A percentile compares a stretch with the other conserved stretches of the same genome.
Conservation (phyloP, 768 basidiomycete genomes). For the Tephrocybe sp. region DNA sequence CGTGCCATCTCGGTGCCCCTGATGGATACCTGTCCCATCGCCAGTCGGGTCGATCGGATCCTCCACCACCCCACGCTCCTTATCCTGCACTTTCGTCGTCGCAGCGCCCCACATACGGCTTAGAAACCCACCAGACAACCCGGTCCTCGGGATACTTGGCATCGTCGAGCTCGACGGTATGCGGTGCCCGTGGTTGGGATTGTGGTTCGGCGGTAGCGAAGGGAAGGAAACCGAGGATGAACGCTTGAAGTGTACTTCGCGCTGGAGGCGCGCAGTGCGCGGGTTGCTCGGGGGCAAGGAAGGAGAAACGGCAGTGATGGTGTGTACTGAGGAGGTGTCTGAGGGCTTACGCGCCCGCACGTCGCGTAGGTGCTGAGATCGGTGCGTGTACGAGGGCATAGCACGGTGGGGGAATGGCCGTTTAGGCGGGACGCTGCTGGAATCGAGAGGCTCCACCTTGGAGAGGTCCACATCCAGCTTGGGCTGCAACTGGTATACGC, state of each 20-base stretch:
- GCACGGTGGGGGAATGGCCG: constrained; percentile 49
- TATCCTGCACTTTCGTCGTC: constrained; percentile 28
- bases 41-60: constrained; percentile 14
- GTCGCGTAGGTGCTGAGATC: constrained; percentile 25
- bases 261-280: constrained; percentile 10
- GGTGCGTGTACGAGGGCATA: constrained; percentile 43
- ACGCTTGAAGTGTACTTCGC: constrained; percentile 21
- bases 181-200: constrained; percentile 6
- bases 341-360: constrained; percentile 43
- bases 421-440: constrained; percentile 25
- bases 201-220: not conserved
- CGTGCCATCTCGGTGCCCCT: constrained; percentile 24
- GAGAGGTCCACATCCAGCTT: constrained; percentile 24
- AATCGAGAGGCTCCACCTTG: constrained; percentile 18
- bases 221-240: constrained; percentile 22
- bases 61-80: constrained; percentile 16
- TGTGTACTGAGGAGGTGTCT: constrained; percentile 52
- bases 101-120: constrained; percentile 78
- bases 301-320: constrained; percentile 37
- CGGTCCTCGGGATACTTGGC: constrained; percentile 31
- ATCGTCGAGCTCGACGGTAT: constrained; percentile 38
- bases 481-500: constrained; percentile 31
- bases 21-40: constrained; percentile 18
- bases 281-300: constrained; percentile 18
- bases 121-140: constrained; percentile 51